Base-by-base conservation (phyloP, 1,284 basidiomycete genomes). In the Trametes sp. region DNA sequence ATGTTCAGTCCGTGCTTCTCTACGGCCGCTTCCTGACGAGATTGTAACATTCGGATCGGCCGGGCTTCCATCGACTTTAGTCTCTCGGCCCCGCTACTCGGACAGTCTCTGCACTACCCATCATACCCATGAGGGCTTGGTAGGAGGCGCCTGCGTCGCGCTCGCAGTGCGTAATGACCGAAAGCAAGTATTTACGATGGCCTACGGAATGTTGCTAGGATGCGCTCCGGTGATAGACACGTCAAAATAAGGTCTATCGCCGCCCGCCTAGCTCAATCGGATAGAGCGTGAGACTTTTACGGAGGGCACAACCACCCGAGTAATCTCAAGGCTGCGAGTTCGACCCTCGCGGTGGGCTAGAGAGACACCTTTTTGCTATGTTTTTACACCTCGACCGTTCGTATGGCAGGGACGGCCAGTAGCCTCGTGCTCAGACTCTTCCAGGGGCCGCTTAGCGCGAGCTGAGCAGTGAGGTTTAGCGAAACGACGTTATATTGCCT, bases 291-390 rank as follows among this genome's bases (percentile, higher is more conserved):
- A 89, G 89, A 89, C 89, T 90, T 73, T 75, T 75, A 73, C 45
- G 52, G 16, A 24, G 35, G 7, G n/a, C n/a, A 19, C 26, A n/a
- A 41, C 14, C 21, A 4, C 19, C 28, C n/a, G 29, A 19, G 52
- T 26, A 29, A 68, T 89, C 87, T 89, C 89, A 92, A 92, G 89
- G 89, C 88, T 92, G 90, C 88, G 88, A 90, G 89, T 92, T 92
- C 89, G 90, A 92, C 89, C 89, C 90, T 90, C 89, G 88, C 89
- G 89, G 89, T 92, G 89, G 89, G 88, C 90, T 91, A 88, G 19
- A 16, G 42, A 23, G 19, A 19, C 21, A 33, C 9, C 21, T 44
- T 51, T 58, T 58, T 46, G 19, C 4, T 21, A 7, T 21, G 26
- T 51, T 23, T 5, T 24, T 36, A 11, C n/a, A 9, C n/a, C 19